Evolutionary conservation across 2,329 filamentous ascomycete species (phyloP), one percentile per base, ranked within the genome.

Genomic region (Coniochaeta sp.): DNA sequence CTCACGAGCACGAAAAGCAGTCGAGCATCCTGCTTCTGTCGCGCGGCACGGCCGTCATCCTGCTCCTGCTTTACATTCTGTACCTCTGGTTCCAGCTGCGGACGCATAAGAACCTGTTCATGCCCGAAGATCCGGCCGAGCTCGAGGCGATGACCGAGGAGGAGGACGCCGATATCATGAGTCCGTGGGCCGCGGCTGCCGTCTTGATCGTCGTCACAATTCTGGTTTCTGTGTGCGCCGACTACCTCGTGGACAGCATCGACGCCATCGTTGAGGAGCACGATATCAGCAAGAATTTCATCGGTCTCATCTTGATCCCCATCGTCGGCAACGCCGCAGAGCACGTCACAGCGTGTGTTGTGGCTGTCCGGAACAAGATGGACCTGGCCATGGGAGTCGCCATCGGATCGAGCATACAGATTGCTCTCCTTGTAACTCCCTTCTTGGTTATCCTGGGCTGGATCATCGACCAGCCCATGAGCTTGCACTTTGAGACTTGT

Each of bases 251-350:
- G 36, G 87, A 85, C 66, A 90, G 86, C 68, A 92, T 92, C 67
- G 88, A 91, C 64, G 78, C 80, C 30, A 82, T 93, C 55, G 89
- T 91, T 26, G 80, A 85, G 65, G 85, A 79, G 50, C 85, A 86
- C 2, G 81, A 86, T 62, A 89, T 93, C 71, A 91, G 87, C 77
- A 89, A 89, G 74, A 90, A 87, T 1, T 93, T 93, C 66, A 91
- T 93, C 66, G 89, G 89, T 77, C 77, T 92, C 56, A 90, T 92
- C 57, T 76, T 92, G 22, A 88, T 92, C 56, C 89, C 89, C 3
- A 91, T 92, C 65, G 89, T 92, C 34, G 89, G 89, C 50, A 92
- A 92, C 67, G 89, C 89, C 2, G 89, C 89, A 2, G 89, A 93
- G 72, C 89, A 93, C 68, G 89, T 92, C 42, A 93, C 90, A 1